Percentiles rank a stretch among this genome's conserved stretches.
These are phyloP conservation scores for Tetraselmis chui DNA, from an alignment of 139 green algal genomes.

Conservation along the genomic window DNA sequence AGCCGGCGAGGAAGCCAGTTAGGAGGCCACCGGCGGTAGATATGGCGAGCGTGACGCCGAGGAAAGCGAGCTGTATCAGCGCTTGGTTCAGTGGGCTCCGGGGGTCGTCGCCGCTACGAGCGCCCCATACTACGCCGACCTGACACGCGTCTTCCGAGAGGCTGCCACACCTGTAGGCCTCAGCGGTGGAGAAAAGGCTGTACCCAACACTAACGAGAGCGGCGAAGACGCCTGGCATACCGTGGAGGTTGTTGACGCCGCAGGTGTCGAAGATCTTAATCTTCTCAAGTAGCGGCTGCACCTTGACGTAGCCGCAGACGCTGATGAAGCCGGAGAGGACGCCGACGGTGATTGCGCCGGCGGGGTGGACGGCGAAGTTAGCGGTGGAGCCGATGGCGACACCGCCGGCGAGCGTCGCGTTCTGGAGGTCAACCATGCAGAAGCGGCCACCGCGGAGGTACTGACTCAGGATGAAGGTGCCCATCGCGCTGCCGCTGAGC, in stretches of 20 bases:
- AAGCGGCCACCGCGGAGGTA: neutral
- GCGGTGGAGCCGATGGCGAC: conserved; percentile 55
- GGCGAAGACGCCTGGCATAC: conserved; percentile 23
- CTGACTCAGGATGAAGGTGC: neutral
- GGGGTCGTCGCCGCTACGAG: conserved; percentile 2
- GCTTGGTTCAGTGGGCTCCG: conserved; percentile 17
- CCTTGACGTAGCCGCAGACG: conserved; percentile 36
- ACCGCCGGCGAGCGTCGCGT: conserved; percentile 49
- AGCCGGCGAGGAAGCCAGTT: conserved; percentile 8
- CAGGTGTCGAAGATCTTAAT: conserved; percentile 57
- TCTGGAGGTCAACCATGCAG: conserved; percentile 40
- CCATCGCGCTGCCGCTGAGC: neutral
- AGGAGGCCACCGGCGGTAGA: conserved; percentile 20
- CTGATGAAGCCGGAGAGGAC: conserved; percentile 32
- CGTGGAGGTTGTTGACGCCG: conserved; percentile 63
- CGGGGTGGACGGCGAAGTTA: conserved; percentile 28
- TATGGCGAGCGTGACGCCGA: conserved; percentile 24
- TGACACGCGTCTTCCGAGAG: conserved; percentile 27
- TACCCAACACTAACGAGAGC: neutral
- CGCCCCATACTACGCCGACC: conserved; percentile 17
- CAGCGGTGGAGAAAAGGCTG: neutral
- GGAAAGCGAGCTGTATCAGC: conserved; percentile 11
- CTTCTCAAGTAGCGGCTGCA: conserved; percentile 37
- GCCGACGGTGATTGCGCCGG: conserved; percentile 38
- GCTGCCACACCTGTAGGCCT: neutral